A percentile compares a stretch with the other conserved stretches of the same genome.
These are phyloP conservation scores for Claviceps pazoutovae DNA, from an alignment of 2,329 filamentous ascomycete species.

Conservation along the genomic window DNA sequence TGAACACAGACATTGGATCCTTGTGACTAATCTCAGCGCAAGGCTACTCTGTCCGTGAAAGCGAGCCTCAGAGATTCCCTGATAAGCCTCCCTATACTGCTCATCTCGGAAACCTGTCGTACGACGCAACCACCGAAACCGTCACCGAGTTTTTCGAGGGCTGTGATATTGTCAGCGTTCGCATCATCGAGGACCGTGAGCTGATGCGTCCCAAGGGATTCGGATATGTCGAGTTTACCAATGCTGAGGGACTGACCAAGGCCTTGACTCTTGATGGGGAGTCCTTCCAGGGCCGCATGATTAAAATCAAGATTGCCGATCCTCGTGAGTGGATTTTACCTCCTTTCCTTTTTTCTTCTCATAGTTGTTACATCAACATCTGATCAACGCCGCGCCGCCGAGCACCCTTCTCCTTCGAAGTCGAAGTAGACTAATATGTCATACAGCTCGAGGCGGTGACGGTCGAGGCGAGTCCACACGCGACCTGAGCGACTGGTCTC, in stretches of 20 bases:
- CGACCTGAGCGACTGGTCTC: slow-evolving; percentile 81
- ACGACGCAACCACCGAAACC: slow-evolving; percentile 75
- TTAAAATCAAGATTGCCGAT: slow-evolving; percentile 91
- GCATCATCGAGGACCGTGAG: slow-evolving; percentile 93
- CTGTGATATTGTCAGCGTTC: slow-evolving; percentile 78
- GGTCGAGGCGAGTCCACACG: slow-evolving; percentile 48
- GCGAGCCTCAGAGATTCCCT: slow-evolving; percentile 60
- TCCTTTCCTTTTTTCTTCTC: neutral
- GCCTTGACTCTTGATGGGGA: slow-evolving; percentile 72
- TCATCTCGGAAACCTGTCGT: slow-evolving; percentile 91
- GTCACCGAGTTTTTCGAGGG: slow-evolving; percentile 74
- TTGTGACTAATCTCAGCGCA: slow-evolving; percentile 9
- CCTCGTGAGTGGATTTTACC: slow-evolving; percentile 55
- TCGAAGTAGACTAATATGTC: neutral
- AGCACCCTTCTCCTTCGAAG: no score
- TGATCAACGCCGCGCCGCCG: no score
- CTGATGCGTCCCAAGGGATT: slow-evolving; percentile 94
- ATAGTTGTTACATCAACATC: neutral
- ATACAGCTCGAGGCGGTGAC: slow-evolving; percentile 67
- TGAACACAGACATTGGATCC: neutral
- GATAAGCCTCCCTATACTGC: slow-evolving; percentile 90
- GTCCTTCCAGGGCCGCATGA: slow-evolving; percentile 74
- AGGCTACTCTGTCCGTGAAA: slow-evolving; percentile 54
- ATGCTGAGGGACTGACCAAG: slow-evolving; percentile 79
- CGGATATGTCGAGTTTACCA: slow-evolving; percentile 89